Base-by-base conservation (phyloP, 208 protist genomes). In the Acanthamoeba triangularis region DNA sequence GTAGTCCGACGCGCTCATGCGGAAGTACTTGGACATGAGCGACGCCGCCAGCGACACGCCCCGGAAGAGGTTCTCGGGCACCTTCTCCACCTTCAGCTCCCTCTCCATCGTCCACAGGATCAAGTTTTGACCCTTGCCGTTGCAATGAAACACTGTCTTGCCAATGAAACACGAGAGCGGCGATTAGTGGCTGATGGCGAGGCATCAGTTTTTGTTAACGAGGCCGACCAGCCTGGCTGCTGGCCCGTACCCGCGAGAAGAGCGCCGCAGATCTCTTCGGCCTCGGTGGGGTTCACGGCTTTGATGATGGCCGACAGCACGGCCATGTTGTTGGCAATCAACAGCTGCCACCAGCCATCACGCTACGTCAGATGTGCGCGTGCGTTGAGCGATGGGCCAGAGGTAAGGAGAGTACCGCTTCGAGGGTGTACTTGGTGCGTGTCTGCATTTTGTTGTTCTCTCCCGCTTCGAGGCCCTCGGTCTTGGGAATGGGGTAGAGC, bases 11-110 rank as follows among this genome's bases (percentile, higher is more conserved):
- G 84, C 84, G 84, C 84, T 90, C 54, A 90, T 90, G 16, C 59
- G 84, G 33, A 90, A 90, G 54, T 90, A 90, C 37, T 69, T 61
- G 18, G 54, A 72, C 84, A 90, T 90, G 84, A 90, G 84, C 8
- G 84, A 52, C 6, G 84, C 84, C 25, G 84, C 84, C 28, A 90
- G 33, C n/a, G 54, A 72, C 23, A 90, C 54, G 7, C 84, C 84
- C 5, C 84, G 84, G 37, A 90, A 90, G 8, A 90, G 59, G n/a
- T 61, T 65, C 5, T 25, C 37, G 5, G 84, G 84, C 16, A 72
- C 41, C 54, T 90, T 90, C 35, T 90, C 84, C 52, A 44, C 54
- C 35, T 59, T 33, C 10, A 90, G 84, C 44, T 90, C 84, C 14
- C 59, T n/a, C 7, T 90, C 54, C 54, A 90, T 90, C 16, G 54